phyloP scores from a whole-genome alignment of 163 green algal species.

The Trebouxiophyceae sp. region DNA sequence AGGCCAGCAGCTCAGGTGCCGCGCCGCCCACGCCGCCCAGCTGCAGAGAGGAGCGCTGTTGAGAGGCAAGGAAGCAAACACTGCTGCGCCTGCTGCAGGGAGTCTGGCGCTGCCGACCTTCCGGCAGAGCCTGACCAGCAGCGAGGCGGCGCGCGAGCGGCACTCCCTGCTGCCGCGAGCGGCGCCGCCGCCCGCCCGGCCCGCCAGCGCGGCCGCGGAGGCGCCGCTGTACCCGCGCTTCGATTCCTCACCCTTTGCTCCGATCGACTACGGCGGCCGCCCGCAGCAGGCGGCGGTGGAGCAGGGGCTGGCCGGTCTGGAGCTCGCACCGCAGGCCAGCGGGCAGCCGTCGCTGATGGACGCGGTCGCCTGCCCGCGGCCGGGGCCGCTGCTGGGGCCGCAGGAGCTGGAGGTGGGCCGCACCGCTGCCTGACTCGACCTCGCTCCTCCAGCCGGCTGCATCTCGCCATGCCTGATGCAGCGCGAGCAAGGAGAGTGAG shows the following conservation, averaged over 20 bases:
- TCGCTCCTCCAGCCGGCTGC: too few relatives aligned
- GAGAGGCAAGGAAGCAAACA: too few relatives aligned
- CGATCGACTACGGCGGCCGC: constrained; percentile 17
- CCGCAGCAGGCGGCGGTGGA: neutral
- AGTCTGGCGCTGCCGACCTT: constrained; percentile 3
- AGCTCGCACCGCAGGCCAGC: neutral
- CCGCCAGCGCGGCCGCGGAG: neutral
- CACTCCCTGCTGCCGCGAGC: constrained; percentile 32
- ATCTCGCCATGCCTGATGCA: too few relatives aligned
- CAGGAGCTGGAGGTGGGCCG: constrained; percentile 48
- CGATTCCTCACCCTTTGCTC: constrained; percentile 20
- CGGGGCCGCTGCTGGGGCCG: constrained; percentile 42
- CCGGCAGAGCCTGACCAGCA: too few relatives aligned
- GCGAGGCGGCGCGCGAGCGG: constrained; percentile 22
- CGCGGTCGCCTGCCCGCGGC: neutral
- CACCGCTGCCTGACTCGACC: too few relatives aligned
- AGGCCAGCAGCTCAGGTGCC: too few relatives aligned
- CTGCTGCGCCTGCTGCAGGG: too few relatives aligned
- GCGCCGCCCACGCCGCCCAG: too few relatives aligned
- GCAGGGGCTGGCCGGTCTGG: neutral
- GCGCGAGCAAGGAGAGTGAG: too few relatives aligned
- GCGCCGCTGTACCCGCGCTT: constrained; percentile 41
- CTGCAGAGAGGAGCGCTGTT: too few relatives aligned
- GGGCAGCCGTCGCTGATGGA: constrained; percentile 16
- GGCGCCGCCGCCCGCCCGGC: neutral